Base-by-base conservation (phyloP, 441 rosid genomes). In the Euphorbia celastroides region DNA sequence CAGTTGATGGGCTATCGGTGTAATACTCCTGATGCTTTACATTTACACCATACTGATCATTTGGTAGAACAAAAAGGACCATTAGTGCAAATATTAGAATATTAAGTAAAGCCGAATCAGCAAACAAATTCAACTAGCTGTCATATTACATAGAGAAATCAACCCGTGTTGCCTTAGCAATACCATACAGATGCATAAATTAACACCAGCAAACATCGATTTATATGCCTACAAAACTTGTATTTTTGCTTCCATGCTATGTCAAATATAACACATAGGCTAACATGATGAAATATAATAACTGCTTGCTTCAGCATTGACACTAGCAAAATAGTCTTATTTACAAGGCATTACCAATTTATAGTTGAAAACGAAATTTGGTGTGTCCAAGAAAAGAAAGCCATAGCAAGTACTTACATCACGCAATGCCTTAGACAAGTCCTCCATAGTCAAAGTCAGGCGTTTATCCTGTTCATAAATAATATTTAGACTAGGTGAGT, bases 11-110 rank as follows among this genome's bases (percentile, higher is more conserved):
- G 75, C 86, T 92, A 69, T 89, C 98, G n/a, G 91, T 96, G 82
- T 85, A 91, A 70, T 87, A 93, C 79, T 90, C 97, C 51, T 87
- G 98, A 69, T 87, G 96, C 85, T 91, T 93, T 78, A 89, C 89
- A 50, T 91, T 86, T 66, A 91, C 96, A 2, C 95, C 92, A 60
- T 83, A 78, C 99, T 91, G 95, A 67, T 28, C 73, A 74, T 66
- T 62, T 59, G 46, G 32, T 17, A 56, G 22, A 26, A 69, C 28
- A 30, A n/a, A n/a, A n/a, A 13, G 48, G 50, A 64, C 42, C 60
- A 60, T 2, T n/a, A 32, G 62, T 20, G 26, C 25, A 38, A 38
- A 55, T 44, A 46, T 19, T 42, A 57, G 31, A 12, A 25, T 25
- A 56, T 9, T 17, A 26, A 3, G 38, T 34, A 34, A 4, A 34